These are phyloP conservation scores for Entelexis sorbosivorans DNA, from an alignment of 1,139 yeast species.

Conservation along the genomic window DNA sequence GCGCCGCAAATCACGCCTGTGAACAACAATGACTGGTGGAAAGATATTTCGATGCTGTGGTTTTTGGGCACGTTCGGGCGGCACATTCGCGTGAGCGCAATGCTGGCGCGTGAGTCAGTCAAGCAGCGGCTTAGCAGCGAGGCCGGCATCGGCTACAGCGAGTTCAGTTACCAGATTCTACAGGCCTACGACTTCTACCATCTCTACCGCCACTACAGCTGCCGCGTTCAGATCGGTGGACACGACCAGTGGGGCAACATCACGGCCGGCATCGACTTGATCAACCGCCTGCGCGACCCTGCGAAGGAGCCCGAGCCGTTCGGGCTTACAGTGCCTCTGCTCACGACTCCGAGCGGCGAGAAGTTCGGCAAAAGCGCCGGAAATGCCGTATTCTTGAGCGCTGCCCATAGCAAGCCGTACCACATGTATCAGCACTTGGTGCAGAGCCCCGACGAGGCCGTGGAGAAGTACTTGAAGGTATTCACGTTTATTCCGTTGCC, in stretches of 20 bases:
- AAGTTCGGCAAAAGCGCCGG: slow-evolving; percentile 98
- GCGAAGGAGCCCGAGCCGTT: slow-evolving; percentile 35
- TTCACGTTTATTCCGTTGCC: slow-evolving; percentile 67
- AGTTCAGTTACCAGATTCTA: slow-evolving; percentile 79
- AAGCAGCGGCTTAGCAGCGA: slow-evolving; percentile 59
- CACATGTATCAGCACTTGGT: slow-evolving; percentile 79
- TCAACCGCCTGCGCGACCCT: slow-evolving; percentile 42
- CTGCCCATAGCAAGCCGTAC: slow-evolving; percentile 60
- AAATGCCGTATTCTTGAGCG: slow-evolving; percentile 82
- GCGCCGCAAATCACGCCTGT: slow-evolving; percentile 30
- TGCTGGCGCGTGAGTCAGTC: slow-evolving; percentile 84
- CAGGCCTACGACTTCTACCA: slow-evolving; percentile 95
- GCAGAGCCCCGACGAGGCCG: slow-evolving; percentile 68
- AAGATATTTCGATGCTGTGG: slow-evolving; percentile 56
- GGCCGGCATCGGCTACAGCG: slow-evolving; percentile 81
- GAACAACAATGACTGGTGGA: slow-evolving; percentile 85
- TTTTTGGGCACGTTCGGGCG: slow-evolving; percentile 70
- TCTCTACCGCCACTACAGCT: slow-evolving; percentile 47
- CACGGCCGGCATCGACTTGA: slow-evolving; percentile 88
- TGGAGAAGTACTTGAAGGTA: slow-evolving; percentile 53
- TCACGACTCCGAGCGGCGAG: slow-evolving; percentile 82
- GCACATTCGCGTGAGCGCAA: slow-evolving; percentile 68
- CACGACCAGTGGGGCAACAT: slow-evolving; percentile 98
- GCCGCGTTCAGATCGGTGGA: slow-evolving; percentile 83
- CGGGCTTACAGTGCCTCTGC: slow-evolving; percentile 82